Evolutionary conservation across 108 stramenopile species (phyloP), one percentile per base, ranked within the genome.

Genomic region (Cyclotella cryptica): DNA sequence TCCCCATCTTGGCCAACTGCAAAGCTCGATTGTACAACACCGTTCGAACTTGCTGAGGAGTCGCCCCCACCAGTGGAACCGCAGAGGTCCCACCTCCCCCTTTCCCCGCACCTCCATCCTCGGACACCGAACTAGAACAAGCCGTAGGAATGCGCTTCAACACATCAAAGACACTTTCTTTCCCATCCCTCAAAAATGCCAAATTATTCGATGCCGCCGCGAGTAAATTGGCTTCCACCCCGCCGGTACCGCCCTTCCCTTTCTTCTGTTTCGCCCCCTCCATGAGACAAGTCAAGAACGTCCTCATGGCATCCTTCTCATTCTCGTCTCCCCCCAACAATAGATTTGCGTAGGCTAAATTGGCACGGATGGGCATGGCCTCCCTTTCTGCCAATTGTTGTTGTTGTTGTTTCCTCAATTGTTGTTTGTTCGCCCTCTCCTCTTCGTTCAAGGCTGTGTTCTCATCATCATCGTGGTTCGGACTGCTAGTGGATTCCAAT

Each of bases 21-120:
- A 85, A 30, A 0, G 84, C 76, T 28, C 81, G 76, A 70, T 85
- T 85, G 57, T 67, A 82, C 39, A 85, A 27, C 1, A 77, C 79
- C 19, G 72, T 63, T 17, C 84, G 66, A 29, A 78, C 78, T 76
- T 85, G 84, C 42, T 81, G 80, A 29, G 84, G 84, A 7, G 84
- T 82, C 2, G 82, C 76, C 13, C 76, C 82, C 17, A 74, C 76
- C 65, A 83, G 58, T 64, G 76, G 82, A n/a, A 81, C 73, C n/a
- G 65, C 66, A 26, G 15, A 47, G 6, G 49, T 66, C 66, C 18
- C 17, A 19, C n/a, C 70, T 45, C 58, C 67, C 29, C 44, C 52
- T 44, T 35, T 47, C 53, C 29, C 60, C 30, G 22, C 67, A 22
- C 57, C 71, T 40, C 24, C 43, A 22, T 62, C 68, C 42, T 81